Conservation (phyloP, 2,329 filamentous ascomycete genomes). For the Lecanoromycetidae sp. region DNA sequence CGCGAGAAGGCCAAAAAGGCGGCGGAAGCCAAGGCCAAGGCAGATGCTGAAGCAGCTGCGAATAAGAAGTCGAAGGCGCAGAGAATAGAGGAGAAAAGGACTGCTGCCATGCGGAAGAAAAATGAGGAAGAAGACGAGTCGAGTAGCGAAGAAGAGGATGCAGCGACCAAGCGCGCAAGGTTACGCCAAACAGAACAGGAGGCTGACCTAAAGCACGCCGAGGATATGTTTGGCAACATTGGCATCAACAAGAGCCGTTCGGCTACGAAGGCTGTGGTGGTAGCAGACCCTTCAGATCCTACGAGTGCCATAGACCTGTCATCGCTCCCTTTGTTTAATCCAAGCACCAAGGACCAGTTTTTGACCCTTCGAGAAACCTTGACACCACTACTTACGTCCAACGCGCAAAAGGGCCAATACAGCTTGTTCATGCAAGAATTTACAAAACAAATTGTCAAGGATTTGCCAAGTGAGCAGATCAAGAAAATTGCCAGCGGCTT, state of each 20-base stretch:
- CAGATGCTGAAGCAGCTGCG: slow-evolving; percentile 73
- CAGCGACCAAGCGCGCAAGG: slow-evolving; percentile 60
- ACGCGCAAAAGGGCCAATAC: slow-evolving; percentile 84
- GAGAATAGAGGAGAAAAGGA: slow-evolving; percentile 69
- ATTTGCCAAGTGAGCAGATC: slow-evolving; percentile 82
- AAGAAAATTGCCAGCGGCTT: slow-evolving; percentile 86
- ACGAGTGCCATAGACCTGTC: slow-evolving; percentile 70
- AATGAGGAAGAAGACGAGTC: slow-evolving; percentile 46
- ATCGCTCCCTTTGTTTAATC: slow-evolving; percentile 74
- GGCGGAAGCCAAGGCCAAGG: slow-evolving; percentile 74
- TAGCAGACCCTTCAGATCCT: slow-evolving; percentile 61
- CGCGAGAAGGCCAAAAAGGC: slow-evolving; percentile 88
- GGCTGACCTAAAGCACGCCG: slow-evolving; percentile 74
- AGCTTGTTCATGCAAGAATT: slow-evolving; percentile 84
- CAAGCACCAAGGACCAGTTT: slow-evolving; percentile 77
- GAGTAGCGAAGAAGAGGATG: slow-evolving; percentile 58
- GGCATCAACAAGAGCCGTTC: slow-evolving; percentile 60
- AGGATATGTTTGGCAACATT: slow-evolving; percentile 75
- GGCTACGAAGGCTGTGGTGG: slow-evolving; percentile 52
- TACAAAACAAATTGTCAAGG: slow-evolving; percentile 71
- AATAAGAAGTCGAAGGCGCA: slow-evolving; percentile 83
- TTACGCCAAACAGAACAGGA: slow-evolving; percentile 73
- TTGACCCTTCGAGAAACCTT: slow-evolving; percentile 64
- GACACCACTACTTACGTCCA: slow-evolving; percentile 61
- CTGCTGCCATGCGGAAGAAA: slow-evolving; percentile 43